Evolutionary conservation across 345 rosid genomes (phyloP).

Genomic region (Isatis tinctoria): DNA sequence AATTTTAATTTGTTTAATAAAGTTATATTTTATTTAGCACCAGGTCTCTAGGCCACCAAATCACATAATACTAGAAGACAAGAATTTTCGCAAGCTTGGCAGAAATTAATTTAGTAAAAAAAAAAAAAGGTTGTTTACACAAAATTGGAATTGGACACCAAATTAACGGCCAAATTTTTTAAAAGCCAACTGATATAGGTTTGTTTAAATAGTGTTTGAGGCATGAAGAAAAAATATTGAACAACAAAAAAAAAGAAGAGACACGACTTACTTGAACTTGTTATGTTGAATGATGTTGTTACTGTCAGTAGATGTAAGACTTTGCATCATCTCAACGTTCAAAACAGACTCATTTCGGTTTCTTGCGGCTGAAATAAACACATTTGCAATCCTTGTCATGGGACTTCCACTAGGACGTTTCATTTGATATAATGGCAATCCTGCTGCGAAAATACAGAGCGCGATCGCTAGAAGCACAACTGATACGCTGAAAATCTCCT

Average conservation of each 20-base stretch:
- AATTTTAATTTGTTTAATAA: not conserved
- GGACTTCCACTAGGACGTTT: conserved; percentile 52
- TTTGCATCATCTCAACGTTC: conserved; percentile 10
- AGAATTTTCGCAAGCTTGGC: too few species aligned
- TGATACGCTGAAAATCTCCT: conserved; percentile 41
- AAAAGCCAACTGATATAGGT: too few species aligned
- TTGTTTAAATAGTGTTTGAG: not conserved
- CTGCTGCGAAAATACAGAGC: conserved; percentile 35
- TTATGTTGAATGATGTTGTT: not conserved
- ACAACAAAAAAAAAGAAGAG: not conserved
- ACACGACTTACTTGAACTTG: conserved; percentile 20
- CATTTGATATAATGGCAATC: conserved; percentile 41
- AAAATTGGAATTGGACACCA: too few species aligned
- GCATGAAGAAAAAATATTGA: not conserved
- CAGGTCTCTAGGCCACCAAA: too few species aligned
- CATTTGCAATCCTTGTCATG: conserved; percentile 39
- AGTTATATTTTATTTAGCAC: too few species aligned
- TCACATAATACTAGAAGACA: too few species aligned
- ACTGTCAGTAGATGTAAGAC: not conserved
- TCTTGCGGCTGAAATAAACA: conserved; percentile 21
- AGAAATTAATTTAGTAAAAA: too few species aligned
- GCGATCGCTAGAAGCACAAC: conserved; percentile 26
- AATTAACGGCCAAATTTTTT: too few species aligned
- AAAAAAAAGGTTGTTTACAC: too few species aligned
- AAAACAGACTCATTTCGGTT: not conserved